Evolutionary conservation across 352 stramenopile species (phyloP).

Genomic region (Globisporangium barbulae): DNA sequence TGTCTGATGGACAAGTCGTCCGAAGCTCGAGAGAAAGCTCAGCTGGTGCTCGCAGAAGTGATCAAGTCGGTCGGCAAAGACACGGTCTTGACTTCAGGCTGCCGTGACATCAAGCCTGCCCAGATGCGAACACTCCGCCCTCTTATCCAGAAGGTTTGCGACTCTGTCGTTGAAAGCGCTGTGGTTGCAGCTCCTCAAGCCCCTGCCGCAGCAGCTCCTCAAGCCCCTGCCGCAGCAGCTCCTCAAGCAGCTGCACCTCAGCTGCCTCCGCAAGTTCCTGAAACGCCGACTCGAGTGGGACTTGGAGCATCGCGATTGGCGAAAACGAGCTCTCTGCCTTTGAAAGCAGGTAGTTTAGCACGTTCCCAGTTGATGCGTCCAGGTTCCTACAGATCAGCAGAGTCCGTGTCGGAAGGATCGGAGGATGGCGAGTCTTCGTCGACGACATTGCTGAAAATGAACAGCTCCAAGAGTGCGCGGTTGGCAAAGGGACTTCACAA

Average conservation of each 20-base stretch:
- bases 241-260: conserved; percentile 7
- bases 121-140: conserved; percentile 85
- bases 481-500: conserved; percentile 69
- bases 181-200: conserved; percentile 13
- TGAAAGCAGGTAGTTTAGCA: conserved; percentile 12
- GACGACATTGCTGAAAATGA: conserved; percentile 55
- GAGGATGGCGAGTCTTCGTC: conserved; percentile 25
- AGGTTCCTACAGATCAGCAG: conserved; percentile 26
- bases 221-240: neutral
- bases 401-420: conserved; percentile 16
- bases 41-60: conserved; percentile 71
- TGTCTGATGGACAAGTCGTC: conserved; percentile 83
- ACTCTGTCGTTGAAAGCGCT: conserved; percentile 32
- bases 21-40: conserved; percentile 79
- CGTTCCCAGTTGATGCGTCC: conserved; percentile 35
- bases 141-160: conserved; percentile 75
- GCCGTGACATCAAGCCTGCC: conserved; percentile 79
- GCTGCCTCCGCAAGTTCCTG: conserved; percentile 8
- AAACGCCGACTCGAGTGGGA: conserved; percentile 13
- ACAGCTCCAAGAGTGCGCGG: conserved; percentile 48
- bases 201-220: conserved; percentile 3
- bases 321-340: conserved; percentile 2
- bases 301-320: conserved; percentile 13
- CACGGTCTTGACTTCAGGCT: conserved; percentile 60
- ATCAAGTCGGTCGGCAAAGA: conserved; percentile 83